phyloP scores from a whole-genome alignment of 768 basidiomycete genomes.

The Lactifluus piperatus region DNA sequence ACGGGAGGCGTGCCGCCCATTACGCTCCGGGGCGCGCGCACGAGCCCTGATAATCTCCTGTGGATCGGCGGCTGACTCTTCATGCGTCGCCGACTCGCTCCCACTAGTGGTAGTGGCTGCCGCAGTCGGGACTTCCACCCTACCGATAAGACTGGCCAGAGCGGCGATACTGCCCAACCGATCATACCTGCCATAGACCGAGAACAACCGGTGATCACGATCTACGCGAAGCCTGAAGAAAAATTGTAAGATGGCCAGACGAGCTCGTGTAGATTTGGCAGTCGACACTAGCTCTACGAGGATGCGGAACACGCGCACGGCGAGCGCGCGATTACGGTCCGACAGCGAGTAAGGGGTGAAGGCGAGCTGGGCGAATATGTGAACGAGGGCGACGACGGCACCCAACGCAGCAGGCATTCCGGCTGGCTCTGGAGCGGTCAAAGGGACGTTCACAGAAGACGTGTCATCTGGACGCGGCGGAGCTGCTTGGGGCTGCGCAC shows the following conservation, averaged over 20 bases:
- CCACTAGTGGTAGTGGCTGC: not conserved
- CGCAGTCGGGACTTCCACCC: constrained; percentile 32
- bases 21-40: constrained; percentile 18
- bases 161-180: constrained; percentile 45
- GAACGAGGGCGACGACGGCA: constrained; percentile 54
- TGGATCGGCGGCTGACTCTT: constrained; percentile 5
- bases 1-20: constrained; percentile 19
- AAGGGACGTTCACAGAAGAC: constrained; percentile 26
- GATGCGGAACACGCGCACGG: constrained; percentile 43
- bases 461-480: constrained; percentile 32
- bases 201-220: constrained; percentile 79
- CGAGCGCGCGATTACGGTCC: constrained; percentile 40
- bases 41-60: constrained; percentile 14
- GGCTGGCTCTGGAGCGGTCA: constrained; percentile 10
- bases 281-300: constrained; percentile 40
- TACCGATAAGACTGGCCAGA: constrained; percentile 58
- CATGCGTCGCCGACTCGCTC: constrained; percentile 11
- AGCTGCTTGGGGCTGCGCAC: constrained; percentile 44
- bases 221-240: constrained; percentile 84
- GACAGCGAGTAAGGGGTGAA: constrained; percentile 55
- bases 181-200: constrained; percentile 45
- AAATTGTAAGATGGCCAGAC: constrained; percentile 75
- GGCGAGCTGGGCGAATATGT: constrained; percentile 58
- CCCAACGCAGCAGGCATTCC: constrained; percentile 39
- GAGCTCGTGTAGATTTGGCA: constrained; percentile 47